Base-by-base conservation (phyloP, 257 asterid genomes). In the Penstemon eatonii region DNA sequence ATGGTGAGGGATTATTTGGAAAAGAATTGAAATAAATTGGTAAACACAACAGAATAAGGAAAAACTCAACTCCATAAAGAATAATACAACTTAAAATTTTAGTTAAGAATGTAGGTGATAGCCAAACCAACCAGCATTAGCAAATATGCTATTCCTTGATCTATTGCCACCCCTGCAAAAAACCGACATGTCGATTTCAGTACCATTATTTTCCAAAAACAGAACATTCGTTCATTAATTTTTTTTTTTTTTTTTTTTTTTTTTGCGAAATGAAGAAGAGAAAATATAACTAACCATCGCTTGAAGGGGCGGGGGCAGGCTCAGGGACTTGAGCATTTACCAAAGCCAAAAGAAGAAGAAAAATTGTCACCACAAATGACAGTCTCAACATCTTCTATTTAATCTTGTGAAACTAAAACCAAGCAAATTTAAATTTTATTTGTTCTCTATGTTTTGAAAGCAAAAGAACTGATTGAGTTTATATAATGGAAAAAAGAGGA, bases 121-220 rank as follows among this genome's bases (percentile, higher is more conserved):
- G 19, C 61, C 60, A 52, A 64, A 13, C 59, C 69, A 18, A 64
- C 45, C 58, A 49, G 18, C 69, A 64, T 64, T 9, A 64, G 69
- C 18, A 51, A 13, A 44, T 65, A 65, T 12, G 70, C 70, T 12
- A 65, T 51, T 53, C 70, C 70, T 65, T 65, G 70, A 53, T 65
- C 70, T 7, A 65, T 52, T 8, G 70, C 45, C 8, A 7, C 41
- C 8, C 60, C 70, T 65, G 70, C 69, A 52, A 65, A 25, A 25
- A 8, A 60, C 8, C 3, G 10, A 40, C 0, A 39, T 11, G 18
- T 59, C 42, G 8, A n/a, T 4, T 52, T 54, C 3, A 45, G 3
- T 47, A 36, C 18, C 8, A 43, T 43, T 43, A 43, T 43, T 43
- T 4, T 43, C 1, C 2, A 25, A 25, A 25, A 25, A 25, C 33